Percentiles rank a stretch among this genome's conserved stretches.
Evolutionary conservation across 148 eudicot species (phyloP).

Genomic region (Rheum nobile): DNA sequence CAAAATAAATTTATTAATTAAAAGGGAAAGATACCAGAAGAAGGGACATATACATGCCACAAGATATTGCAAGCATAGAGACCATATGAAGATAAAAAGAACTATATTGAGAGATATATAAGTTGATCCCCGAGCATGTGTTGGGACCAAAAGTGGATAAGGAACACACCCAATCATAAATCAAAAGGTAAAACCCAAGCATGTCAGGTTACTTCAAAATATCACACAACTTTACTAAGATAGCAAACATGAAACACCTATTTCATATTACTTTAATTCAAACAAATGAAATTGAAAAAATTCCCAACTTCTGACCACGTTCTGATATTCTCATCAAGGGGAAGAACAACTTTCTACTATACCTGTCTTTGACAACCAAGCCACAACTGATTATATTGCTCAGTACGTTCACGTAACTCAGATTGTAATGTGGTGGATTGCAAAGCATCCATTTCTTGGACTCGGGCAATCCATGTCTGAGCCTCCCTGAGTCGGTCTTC

Average conservation of each 20-base stretch:
- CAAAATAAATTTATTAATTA: background rate
- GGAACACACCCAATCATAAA: no score
- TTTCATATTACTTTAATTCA: no score
- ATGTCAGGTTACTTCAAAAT: background rate
- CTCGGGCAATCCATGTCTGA: slow-evolving; percentile 75
- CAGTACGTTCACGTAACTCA: slow-evolving; percentile 77
- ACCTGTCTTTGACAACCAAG: slow-evolving; percentile 87
- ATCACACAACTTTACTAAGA: background rate
- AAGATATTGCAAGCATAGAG: background rate
- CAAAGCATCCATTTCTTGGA: slow-evolving; percentile 83
- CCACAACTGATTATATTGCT: slow-evolving; percentile 86
- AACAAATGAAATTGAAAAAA: background rate
- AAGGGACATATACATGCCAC: background rate
- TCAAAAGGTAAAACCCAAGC: no score
- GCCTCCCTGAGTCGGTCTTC: slow-evolving; percentile 90
- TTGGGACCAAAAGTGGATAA: no score
- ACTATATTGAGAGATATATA: background rate
- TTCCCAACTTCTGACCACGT: background rate
- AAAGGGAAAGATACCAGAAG: background rate
- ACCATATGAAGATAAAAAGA: background rate
- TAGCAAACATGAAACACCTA: background rate
- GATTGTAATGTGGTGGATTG: slow-evolving; percentile 69
- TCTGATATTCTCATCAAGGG: no score
- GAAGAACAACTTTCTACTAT: no score
- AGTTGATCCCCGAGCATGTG: background rate